A percentile compares a stretch with the other conserved stretches of the same genome.
Conservation (phyloP, 345 rosid genomes). For the Passiflora organensis region DNA sequence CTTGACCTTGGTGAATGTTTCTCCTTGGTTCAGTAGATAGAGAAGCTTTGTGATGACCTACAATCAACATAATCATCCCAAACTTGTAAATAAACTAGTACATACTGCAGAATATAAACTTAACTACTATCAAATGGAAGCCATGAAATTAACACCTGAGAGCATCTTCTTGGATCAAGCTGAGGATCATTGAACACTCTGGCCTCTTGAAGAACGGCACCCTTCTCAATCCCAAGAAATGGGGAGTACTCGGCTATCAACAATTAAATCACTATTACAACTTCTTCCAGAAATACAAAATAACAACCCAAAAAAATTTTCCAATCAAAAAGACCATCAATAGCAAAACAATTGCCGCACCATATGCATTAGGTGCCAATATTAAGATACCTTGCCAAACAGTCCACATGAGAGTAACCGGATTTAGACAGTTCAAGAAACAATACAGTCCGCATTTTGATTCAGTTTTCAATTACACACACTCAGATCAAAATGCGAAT, state of each 20-base stretch:
- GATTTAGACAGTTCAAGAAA: slow-evolving; percentile 2
- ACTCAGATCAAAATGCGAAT: neutral
- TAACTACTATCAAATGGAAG: too few relatives aligned
- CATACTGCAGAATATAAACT: neutral
- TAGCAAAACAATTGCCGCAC: neutral
- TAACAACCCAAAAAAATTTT: too few relatives aligned
- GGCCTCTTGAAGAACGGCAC: slow-evolving; percentile 97
- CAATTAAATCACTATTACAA: neutral
- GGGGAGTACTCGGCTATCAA: slow-evolving; percentile 85
- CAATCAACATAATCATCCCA: slow-evolving; percentile 5
- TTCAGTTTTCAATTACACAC: slow-evolving; percentile 2
- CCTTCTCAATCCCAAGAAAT: slow-evolving; percentile 91
- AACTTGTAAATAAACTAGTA: slow-evolving; percentile 7
- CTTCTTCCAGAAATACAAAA: neutral
- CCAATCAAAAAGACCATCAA: too few relatives aligned
- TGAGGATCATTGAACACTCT: slow-evolving; percentile 97
- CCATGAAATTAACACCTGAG: slow-evolving; percentile 94
- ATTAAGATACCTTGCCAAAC: neutral
- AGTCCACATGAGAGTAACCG: slow-evolving; percentile 16
- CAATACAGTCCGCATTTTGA: slow-evolving; percentile 23
- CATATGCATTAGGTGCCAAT: neutral
- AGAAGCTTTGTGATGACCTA: slow-evolving; percentile 96
- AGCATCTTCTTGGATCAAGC: slow-evolving; percentile 95
- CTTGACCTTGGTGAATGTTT: slow-evolving; percentile 90
- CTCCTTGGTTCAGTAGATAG: slow-evolving; percentile 95